These are phyloP conservation scores for Prunus dulcis DNA, from an alignment of 306 rosid genomes.

Conservation along the genomic window DNA sequence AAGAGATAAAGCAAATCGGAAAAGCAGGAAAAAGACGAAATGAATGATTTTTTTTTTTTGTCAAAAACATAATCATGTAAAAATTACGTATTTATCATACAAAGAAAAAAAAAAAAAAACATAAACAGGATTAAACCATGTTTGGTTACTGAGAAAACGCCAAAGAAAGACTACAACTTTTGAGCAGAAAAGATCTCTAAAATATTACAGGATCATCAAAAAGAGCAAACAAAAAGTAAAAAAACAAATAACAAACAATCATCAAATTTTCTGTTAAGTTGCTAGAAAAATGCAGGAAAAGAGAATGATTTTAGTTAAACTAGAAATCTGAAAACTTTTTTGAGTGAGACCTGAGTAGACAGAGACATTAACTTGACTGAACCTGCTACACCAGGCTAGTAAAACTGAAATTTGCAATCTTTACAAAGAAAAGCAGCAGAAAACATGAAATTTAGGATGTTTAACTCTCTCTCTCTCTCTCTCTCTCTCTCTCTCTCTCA, in stretches of 20 bases:
- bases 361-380: too few species aligned
- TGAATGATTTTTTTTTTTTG: slow-evolving; percentile 35
- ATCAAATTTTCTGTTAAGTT: neutral
- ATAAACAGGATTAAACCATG: neutral
- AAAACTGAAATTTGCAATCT: neutral
- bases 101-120: slow-evolving; percentile 14
- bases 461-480: neutral
- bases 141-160: slow-evolving; percentile 10
- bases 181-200: neutral
- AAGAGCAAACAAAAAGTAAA: neutral
- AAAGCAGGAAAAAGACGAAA: slow-evolving; percentile 80
- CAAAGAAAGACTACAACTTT: neutral
- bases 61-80: slow-evolving; percentile 47
- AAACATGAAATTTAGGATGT: neutral
- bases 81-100: slow-evolving; percentile 31
- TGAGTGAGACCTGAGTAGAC: neutral
- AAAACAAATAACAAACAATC: neutral
- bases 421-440: neutral
- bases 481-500: neutral
- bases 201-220: neutral
- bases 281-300: neutral
- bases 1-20: slow-evolving; percentile 39
- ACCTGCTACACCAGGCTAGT: neutral
- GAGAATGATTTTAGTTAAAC: neutral
- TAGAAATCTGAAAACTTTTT: neutral